Percentiles rank a stretch among this genome's conserved stretches.
phyloP scores from a whole-genome alignment of 2,329 filamentous ascomycete species.

The Trichoderma hamatum region DNA sequence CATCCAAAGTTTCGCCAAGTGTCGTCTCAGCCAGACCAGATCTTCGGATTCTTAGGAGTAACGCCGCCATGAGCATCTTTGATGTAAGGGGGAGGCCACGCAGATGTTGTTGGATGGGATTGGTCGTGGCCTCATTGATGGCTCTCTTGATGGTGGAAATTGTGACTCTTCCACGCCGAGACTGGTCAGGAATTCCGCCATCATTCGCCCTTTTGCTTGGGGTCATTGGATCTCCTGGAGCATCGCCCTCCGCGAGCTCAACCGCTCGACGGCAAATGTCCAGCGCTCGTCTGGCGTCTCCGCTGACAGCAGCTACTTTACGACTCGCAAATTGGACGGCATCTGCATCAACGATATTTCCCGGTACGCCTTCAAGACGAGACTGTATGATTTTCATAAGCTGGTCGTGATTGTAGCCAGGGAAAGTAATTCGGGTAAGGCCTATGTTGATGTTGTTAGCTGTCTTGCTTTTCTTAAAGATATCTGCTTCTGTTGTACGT shows the following conservation, averaged over 20 bases:
- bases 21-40: constrained; percentile 87
- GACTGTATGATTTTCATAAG: constrained; percentile 97
- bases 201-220: constrained; percentile 58
- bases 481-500: constrained; percentile 26
- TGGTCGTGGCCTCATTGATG: constrained; percentile 92
- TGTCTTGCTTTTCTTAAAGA: not conserved
- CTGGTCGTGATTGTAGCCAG: constrained; percentile 95
- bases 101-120: constrained; percentile 86
- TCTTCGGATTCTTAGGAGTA: constrained; percentile 76
- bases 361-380: constrained; percentile 84
- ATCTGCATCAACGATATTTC: constrained; percentile 87
- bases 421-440: constrained; percentile 92
- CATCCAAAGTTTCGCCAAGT: constrained; percentile 86
- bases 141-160: constrained; percentile 92
- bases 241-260: constrained; percentile 84
- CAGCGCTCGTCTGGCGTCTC: constrained; percentile 86
- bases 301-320: constrained; percentile 95
- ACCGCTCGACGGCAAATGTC: constrained; percentile 96
- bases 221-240: constrained; percentile 55
- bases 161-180: constrained; percentile 66
- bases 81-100: constrained; percentile 77
- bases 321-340: constrained; percentile 94
- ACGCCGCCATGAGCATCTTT: constrained; percentile 82
- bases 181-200: constrained; percentile 34
- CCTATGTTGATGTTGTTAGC: constrained; percentile 43